Evolutionary conservation across 2,329 filamentous ascomycete species (phyloP).

Genomic region (Epichloe sylvatica): DNA sequence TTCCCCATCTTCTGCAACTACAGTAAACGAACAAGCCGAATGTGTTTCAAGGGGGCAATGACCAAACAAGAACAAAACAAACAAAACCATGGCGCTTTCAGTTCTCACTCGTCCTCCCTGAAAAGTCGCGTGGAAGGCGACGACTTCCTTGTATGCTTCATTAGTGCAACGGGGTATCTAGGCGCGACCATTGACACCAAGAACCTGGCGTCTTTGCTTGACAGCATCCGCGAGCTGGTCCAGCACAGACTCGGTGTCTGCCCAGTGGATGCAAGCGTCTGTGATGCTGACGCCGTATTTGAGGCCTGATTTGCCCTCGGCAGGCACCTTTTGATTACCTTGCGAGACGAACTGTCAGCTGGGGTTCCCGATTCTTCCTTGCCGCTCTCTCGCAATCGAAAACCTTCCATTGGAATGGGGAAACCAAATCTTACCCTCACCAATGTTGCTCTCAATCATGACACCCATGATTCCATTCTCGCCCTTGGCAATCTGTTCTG

Average conservation of each 20-base stretch:
- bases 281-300: conserved; percentile 91
- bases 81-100: background rate
- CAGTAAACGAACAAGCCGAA: background rate
- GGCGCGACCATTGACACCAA: background rate
- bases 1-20: background rate
- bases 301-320: conserved; percentile 62
- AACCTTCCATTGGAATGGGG: background rate
- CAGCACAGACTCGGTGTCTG: conserved; percentile 64
- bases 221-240: conserved; percentile 79
- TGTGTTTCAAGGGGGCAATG: background rate
- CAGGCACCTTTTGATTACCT: conserved; percentile 66
- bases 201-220: conserved; percentile 47
- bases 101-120: background rate
- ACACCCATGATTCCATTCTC: conserved; percentile 85
- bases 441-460: conserved; percentile 98
- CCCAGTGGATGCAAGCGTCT: conserved; percentile 92
- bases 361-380: background rate
- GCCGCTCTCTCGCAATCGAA: background rate
- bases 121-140: background rate
- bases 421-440: conserved; percentile 43
- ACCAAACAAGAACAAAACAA: background rate
- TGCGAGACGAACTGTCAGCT: background rate
- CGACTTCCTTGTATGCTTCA: background rate
- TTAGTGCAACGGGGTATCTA: background rate
- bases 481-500: conserved; percentile 73